These are phyloP conservation scores for Fusarium sambucinum DNA, from an alignment of 2,329 filamentous ascomycete species.

Conservation along the genomic window DNA sequence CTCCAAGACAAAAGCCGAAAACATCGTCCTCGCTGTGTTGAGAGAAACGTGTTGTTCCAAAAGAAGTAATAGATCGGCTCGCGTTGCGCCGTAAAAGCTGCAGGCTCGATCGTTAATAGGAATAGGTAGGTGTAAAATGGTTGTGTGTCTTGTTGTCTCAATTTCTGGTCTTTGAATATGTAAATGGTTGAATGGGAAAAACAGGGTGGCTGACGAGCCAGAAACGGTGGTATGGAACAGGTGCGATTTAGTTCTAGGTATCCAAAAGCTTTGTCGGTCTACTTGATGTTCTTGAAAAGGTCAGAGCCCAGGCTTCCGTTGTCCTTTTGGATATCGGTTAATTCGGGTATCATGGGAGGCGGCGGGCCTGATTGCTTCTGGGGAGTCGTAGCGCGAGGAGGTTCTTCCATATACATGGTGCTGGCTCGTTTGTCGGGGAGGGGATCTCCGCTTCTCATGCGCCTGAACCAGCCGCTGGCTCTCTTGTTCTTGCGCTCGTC, in stretches of 20 bases:
- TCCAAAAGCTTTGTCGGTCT: conserved; percentile 41
- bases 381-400: conserved; percentile 45
- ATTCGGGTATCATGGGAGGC: conserved; percentile 71
- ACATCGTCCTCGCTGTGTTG: conserved; percentile 28
- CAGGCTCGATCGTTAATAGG: conserved; percentile 45
- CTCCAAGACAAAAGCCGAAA: conserved; percentile 28
- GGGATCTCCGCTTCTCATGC: conserved; percentile 59
- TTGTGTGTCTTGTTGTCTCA: conserved; percentile 32
- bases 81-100: conserved; percentile 32
- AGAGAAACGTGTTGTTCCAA: conserved; percentile 34
- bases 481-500: conserved; percentile 68
- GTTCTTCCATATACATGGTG: conserved; percentile 56
- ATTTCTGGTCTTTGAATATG: conserved; percentile 44
- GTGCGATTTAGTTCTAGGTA: conserved; percentile 3
- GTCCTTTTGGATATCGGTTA: conserved; percentile 64
- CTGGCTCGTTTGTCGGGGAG: conserved; percentile 56
- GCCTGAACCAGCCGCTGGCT: conserved; percentile 70
- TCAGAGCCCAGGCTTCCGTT: conserved; percentile 63
- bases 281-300: conserved; percentile 71
- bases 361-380: conserved; percentile 62
- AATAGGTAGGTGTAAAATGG: conserved; percentile 26
- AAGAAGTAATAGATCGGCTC: conserved; percentile 33
- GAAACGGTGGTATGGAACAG: conserved; percentile 11
- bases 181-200: conserved; percentile 40
- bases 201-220: conserved; percentile 34